These are phyloP conservation scores for Yamadazyma atmosphaerica DNA, from an alignment of 1,139 yeast genomes.

Conservation along the genomic window DNA sequence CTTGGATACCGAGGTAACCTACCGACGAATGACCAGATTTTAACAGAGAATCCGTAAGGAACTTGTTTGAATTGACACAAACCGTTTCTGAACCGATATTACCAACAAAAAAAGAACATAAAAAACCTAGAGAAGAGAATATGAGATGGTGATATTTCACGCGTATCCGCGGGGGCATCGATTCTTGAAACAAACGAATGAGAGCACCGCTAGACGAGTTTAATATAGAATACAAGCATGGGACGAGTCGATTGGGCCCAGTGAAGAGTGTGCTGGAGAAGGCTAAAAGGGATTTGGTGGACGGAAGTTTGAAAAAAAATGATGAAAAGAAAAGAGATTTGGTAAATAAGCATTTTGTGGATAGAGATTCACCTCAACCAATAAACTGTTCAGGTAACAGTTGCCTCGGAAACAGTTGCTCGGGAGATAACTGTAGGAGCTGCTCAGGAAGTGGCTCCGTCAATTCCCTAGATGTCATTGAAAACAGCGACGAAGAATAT, in stretches of 20 bases:
- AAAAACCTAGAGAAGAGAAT: background rate
- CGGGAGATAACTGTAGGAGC: background rate
- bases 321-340: no score
- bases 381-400: no score
- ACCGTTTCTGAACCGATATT: background rate
- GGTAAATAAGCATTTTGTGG: no score
- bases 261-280: background rate
- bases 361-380: no score
- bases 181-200: background rate
- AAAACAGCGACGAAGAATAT: constrained; percentile 10
- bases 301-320: no score
- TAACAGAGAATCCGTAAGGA: no score
- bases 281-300: background rate
- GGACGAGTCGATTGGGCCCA: no score
- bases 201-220: constrained; percentile 12
- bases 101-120: background rate
- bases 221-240: constrained; percentile 9
- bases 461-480: constrained; percentile 4
- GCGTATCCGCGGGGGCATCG: background rate
- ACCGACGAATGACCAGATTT: no score
- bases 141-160: background rate
- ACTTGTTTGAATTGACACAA: background rate
- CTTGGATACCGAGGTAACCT: no score
- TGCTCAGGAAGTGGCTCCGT: background rate
- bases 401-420: background rate